phyloP scores from a whole-genome alignment of 495 filamentous ascomycete species.

The Trichoderma virens region DNA sequence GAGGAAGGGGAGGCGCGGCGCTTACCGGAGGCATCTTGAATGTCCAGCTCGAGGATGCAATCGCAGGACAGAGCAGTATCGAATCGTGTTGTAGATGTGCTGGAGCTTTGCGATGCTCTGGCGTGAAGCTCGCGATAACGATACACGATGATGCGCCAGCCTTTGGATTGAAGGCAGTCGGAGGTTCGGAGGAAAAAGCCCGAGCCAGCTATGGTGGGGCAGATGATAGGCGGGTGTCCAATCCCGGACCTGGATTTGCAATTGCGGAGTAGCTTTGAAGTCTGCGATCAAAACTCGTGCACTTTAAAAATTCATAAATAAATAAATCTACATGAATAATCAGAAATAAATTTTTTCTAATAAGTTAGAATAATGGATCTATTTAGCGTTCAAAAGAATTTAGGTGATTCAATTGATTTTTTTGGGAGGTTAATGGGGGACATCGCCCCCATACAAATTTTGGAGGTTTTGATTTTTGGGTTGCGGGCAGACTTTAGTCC shows the following conservation, averaged over 20 bases:
- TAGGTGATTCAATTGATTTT: no score
- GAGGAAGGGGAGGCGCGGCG: background rate
- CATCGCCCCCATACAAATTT: no score
- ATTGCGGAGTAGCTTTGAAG: background rate
- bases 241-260: background rate
- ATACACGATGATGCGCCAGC: background rate
- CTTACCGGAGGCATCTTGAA: constrained; percentile 41
- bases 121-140: background rate
- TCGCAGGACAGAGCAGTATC: background rate
- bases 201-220: constrained; percentile 10
- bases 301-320: no score
- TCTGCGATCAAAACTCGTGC: no score
- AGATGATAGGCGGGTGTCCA: background rate
- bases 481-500: no score
- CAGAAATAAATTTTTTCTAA: no score
- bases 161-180: background rate
- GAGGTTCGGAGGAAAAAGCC: background rate
- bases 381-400: no score
- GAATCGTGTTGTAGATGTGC: background rate
- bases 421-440: no score
- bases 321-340: no score
- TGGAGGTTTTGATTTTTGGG: no score
- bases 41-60: background rate
- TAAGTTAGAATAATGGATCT: no score
- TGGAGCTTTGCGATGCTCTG: background rate